Conservation (phyloP, 2,329 filamentous ascomycete genomes). For the Verticillium alfalfae region DNA sequence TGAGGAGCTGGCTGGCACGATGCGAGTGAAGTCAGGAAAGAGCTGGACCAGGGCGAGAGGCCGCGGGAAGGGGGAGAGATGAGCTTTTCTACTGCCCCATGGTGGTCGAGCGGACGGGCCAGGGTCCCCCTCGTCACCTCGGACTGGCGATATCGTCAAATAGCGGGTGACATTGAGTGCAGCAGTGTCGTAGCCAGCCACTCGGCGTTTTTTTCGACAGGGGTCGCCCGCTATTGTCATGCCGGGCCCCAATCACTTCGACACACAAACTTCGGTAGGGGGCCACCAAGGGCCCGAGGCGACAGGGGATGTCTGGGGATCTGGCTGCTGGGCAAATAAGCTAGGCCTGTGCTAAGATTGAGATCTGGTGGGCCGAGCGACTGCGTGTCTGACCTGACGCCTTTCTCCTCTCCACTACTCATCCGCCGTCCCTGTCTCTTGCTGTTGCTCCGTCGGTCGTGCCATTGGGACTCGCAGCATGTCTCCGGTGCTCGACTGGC, state of each 20-base stretch:
- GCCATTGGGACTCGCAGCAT: not conserved
- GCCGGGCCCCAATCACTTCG: constrained; percentile 7
- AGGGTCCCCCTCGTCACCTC: not conserved
- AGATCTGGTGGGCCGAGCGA: not conserved
- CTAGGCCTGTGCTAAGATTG: not conserved
- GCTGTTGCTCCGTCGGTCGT: not conserved
- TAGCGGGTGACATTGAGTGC: constrained; percentile 6
- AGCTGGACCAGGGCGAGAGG: not conserved
- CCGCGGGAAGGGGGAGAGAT: constrained; percentile 1
- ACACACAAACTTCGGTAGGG: constrained; percentile 1
- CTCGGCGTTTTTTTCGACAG: constrained; percentile 11
- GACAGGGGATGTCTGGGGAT: not conserved
- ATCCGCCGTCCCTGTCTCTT: not conserved
- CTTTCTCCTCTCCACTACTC: not conserved
- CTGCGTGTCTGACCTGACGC: not conserved
- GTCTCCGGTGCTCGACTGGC: not conserved
- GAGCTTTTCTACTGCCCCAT: constrained; percentile 3
- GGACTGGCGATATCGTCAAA: not conserved
- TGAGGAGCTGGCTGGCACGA: not conserved
- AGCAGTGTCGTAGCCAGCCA: constrained; percentile 12
- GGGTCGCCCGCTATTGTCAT: not conserved
- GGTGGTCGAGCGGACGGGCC: constrained; percentile 1
- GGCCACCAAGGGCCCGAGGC: not conserved
- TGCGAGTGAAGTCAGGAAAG: not conserved
- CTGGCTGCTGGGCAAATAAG: not conserved